Evolutionary conservation across 1,139 yeast species (phyloP).

Genomic region (Suhomyces coccinellae): DNA sequence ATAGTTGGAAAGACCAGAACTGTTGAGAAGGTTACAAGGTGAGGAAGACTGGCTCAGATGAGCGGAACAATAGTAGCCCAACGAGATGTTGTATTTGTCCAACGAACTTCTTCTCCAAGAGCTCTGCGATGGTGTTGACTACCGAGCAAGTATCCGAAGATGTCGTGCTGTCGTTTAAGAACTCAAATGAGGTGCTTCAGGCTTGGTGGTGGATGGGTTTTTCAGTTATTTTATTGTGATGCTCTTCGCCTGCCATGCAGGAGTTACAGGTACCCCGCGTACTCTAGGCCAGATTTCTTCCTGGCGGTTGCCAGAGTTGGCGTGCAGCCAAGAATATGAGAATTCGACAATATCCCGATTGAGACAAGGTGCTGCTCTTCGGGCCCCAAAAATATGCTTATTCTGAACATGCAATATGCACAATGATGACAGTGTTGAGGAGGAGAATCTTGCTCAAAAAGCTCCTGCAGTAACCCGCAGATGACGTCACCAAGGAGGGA

Average conservation of each 20-base stretch:
- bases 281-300: neutral
- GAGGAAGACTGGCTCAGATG: too few species aligned
- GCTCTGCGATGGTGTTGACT: too few species aligned
- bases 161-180: neutral
- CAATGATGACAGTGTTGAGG: neutral
- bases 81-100: too few species aligned
- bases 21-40: neutral
- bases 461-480: too few species aligned
- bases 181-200: too few species aligned
- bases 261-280: slow-evolving; percentile 1
- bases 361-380: too few species aligned
- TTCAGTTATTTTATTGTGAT: neutral
- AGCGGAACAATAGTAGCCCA: too few species aligned
- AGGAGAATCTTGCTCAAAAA: neutral
- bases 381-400: too few species aligned
- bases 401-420: neutral
- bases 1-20: neutral
- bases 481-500: neutral
- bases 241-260: slow-evolving; percentile 2
- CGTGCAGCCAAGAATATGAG: neutral
- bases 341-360: too few species aligned
- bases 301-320: neutral
- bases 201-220: neutral
- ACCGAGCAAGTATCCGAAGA: too few species aligned
- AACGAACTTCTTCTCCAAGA: too few species aligned